Base-by-base conservation (phyloP, 208 protist genomes). In the Trichomonas vaginalis region DNA sequence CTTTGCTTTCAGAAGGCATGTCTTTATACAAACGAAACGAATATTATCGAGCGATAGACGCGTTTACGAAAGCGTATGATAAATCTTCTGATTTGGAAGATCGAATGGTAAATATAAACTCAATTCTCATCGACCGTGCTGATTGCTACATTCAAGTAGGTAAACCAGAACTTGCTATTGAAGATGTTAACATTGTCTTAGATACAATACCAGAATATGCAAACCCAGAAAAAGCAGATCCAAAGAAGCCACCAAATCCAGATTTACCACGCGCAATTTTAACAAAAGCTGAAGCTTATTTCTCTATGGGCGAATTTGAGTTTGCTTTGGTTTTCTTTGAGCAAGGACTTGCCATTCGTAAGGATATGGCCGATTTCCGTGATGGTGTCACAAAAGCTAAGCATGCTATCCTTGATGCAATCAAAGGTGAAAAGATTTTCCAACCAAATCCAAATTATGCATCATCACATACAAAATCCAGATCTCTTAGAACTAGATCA, bases 271-370 rank as follows among this genome's bases (percentile, higher is more conserved):
- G 86, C 1, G 86, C 86, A 35, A 56, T 92, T 39, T 92, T 92
- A 92, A 45, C 86, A 17, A 92, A 92, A 21, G 86, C 86, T 0
- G 86, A 92, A 92, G 86, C 86, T 10, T 92, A 48, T 92, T 92
- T 92, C 37, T 92, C 86, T 39, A 92, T 92, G 40, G 86, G 86
- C 39, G 86, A 92, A 51, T 92, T 92, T 21, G 86, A 92, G 35
- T 92, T 92, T 32, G 86, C 86, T 39, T 92, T 92, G 15, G 86
- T 92, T 37, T 92, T 92, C 86, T 92, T 92, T 39, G 86, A 92
- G 45, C 23, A 45, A 10, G 86, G 86, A 17, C 46, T 51, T 48
- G 40, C 45, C 15, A 56, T 92, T 21, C 86, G 86, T 6, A 35
- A 35, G 27, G 86, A 92, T 92, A 42, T 92, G 27, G 2, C 15